Base-by-base conservation (phyloP, 345 rosid species). In the Carallia brachiata region DNA sequence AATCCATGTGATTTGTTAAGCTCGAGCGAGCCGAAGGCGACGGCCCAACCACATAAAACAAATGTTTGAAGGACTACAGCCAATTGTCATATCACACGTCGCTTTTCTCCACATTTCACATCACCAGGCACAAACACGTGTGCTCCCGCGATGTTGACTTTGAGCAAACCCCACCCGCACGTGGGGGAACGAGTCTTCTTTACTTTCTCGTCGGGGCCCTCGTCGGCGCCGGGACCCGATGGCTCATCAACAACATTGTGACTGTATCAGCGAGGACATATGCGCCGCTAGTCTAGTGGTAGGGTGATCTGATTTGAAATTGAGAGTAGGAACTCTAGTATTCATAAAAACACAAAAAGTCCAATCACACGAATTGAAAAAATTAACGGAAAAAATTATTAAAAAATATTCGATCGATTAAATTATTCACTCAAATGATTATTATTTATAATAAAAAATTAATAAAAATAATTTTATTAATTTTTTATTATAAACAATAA, bases 141-240 rank as follows among this genome's bases (percentile, higher is more conserved):
- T 77, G 82, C 34, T n/a, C 67, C 62, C 40, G 27, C 2, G 18
- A 61, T 67, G 55, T 72, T 59, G 77, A 75, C 79, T 62, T 73
- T 71, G 77, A 69, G 1, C 36, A 31, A 71, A 69, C 78, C 82
- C 81, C 84, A 77, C 77, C 82, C 89, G 52, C 86, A 82, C 87
- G 87, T 76, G 90, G 68, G 83, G 77, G 67, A 4, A 32, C 52
- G 73, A 75, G 69, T 63, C 66, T 30, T 48, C 27, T 17, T 63
- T 62, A 31, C 77, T 69, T 72, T 78, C 58, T 19, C 56, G 57
- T 44, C 62, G 78, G 77, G 70, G 50, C 16, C 69, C 82, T 9
- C 27, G 1, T 40, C 7, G 47, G 75, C 72, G 55, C 65, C 50
- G 13, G 58, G 78, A 75, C 77, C 80, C 77, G 74, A 65, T 30